These are phyloP conservation scores for Podospora comata DNA, from an alignment of 495 filamentous ascomycete species.

Conservation along the genomic window DNA sequence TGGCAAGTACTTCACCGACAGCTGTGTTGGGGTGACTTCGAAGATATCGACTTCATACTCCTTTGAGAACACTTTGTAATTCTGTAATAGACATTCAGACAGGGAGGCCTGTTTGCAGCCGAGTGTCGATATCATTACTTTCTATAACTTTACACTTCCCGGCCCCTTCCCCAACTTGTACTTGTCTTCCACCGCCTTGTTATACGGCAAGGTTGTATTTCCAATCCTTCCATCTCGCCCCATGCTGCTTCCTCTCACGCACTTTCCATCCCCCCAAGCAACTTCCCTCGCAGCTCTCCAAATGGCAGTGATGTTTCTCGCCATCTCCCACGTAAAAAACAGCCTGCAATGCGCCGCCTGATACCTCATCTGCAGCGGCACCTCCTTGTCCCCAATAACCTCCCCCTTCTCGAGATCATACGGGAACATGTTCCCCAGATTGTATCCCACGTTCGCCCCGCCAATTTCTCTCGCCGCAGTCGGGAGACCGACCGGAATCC, in stretches of 20 bases:
- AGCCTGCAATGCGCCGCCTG: constrained; percentile 55
- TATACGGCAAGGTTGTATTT: constrained; percentile 1
- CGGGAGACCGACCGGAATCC: neutral
- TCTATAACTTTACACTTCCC: constrained; percentile 1
- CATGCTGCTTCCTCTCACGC: constrained; percentile 22
- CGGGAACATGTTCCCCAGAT: constrained; percentile 14
- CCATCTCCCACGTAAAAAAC: constrained; percentile 52
- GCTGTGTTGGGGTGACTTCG: no score
- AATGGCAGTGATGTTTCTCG: constrained; percentile 44
- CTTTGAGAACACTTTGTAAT: no score
- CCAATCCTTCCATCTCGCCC: constrained; percentile 20
- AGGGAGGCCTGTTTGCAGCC: no score
- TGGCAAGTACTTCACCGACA: neutral
- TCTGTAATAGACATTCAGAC: no score
- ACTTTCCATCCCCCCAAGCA: constrained; percentile 29
- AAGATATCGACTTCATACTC: no score
- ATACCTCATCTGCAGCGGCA: constrained; percentile 51
- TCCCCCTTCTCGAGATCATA: neutral
- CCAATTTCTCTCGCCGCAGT: neutral
- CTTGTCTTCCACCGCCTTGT: constrained; percentile 13
- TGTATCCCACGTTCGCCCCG: constrained; percentile 7
- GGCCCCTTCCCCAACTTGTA: constrained; percentile 14
- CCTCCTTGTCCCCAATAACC: constrained; percentile 22
- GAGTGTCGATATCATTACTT: neutral
- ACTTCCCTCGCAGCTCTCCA: constrained; percentile 47